Evolutionary conservation across 2,329 filamentous ascomycete species (phyloP).

Genomic region (Colletotrichum paranaense): DNA sequence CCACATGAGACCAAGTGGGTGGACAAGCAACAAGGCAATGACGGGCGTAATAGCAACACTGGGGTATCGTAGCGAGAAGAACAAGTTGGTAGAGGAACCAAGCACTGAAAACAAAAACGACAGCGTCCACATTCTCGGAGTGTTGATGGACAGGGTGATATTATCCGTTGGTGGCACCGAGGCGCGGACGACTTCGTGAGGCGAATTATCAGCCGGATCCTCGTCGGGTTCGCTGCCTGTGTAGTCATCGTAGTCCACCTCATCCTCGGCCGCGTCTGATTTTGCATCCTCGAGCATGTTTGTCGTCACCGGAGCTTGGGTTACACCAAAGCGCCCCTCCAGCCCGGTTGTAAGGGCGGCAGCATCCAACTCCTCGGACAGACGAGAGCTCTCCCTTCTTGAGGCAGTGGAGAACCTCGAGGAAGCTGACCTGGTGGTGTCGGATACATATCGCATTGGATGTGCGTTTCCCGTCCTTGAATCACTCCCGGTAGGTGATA

Average conservation of each 20-base stretch:
- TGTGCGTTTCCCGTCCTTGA: conserved; percentile 44
- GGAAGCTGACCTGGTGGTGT: conserved; percentile 45
- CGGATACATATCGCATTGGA: conserved; percentile 47
- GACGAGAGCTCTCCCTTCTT: conserved; percentile 46
- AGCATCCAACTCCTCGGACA: conserved; percentile 63
- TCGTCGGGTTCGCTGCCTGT: conserved; percentile 54
- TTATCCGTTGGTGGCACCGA: conserved; percentile 83
- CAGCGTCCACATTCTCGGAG: conserved; percentile 86
- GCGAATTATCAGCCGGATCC: conserved; percentile 74
- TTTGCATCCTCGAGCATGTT: conserved; percentile 55
- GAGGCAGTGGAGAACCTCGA: conserved; percentile 44
- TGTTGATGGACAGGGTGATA: conserved; percentile 83
- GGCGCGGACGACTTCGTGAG: conserved; percentile 82
- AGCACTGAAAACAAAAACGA: conserved; percentile 84
- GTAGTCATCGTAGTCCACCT: conserved; percentile 44
- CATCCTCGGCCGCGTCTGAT: conserved; percentile 35
- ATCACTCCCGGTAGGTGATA: conserved; percentile 49
- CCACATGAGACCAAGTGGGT: conserved; percentile 85
- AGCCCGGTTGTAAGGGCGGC: conserved; percentile 63
- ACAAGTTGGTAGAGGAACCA: conserved; percentile 86
- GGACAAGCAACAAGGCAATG: conserved; percentile 86
- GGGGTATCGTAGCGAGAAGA: conserved; percentile 90
- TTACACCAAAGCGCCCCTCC: conserved; percentile 64
- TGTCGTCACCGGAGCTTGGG: conserved; percentile 58
- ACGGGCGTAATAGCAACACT: conserved; percentile 91